These are phyloP conservation scores for Cercospora beticola DNA, from an alignment of 2,329 filamentous ascomycete genomes.

Conservation along the genomic window DNA sequence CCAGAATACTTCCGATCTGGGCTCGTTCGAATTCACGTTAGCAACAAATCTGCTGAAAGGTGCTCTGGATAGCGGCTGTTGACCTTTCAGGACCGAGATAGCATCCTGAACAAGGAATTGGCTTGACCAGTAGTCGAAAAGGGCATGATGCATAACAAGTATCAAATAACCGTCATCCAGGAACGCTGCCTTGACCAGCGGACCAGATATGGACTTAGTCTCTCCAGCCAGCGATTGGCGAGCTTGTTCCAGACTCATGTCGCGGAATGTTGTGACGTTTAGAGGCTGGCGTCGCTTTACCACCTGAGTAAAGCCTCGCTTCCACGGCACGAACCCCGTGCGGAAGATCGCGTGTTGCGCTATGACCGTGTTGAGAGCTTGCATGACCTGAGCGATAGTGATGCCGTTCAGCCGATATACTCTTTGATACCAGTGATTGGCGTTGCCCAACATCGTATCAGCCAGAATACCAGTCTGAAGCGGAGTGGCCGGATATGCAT, in stretches of 20 bases:
- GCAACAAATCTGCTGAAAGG: neutral
- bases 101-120: slow-evolving; percentile 45
- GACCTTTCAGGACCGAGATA: neutral
- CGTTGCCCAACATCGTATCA: neutral
- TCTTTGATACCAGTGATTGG: neutral
- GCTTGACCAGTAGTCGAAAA: slow-evolving; percentile 29
- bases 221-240: neutral
- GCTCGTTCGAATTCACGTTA: neutral
- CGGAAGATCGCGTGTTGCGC: neutral
- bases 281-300: neutral
- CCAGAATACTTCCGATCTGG: neutral
- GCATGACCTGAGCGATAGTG: neutral
- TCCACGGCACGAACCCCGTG: neutral
- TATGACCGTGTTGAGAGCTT: neutral
- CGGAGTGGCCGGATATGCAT: neutral
- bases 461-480: neutral
- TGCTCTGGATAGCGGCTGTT: neutral
- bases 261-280: neutral
- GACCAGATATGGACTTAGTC: neutral
- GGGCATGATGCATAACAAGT: slow-evolving; percentile 8
- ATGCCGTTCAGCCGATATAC: neutral
- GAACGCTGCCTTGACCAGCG: neutral
- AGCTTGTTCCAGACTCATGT: neutral
- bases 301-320: neutral
- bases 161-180: neutral